Evolutionary conservation across 2,329 filamentous ascomycete species (phyloP).

Genomic region (Sclerotinia borealis): DNA sequence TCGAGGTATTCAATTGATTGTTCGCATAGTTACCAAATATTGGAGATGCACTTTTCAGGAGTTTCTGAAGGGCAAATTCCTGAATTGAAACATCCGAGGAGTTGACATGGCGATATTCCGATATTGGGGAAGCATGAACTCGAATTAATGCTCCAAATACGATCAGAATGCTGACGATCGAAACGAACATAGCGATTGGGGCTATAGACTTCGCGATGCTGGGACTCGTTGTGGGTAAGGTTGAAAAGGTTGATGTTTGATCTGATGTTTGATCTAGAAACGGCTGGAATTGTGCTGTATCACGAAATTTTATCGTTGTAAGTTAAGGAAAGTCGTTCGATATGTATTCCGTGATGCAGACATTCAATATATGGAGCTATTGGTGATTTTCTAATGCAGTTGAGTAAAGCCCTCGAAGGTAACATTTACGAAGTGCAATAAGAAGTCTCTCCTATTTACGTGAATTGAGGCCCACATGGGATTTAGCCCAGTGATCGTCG

Average conservation of each 20-base stretch:
- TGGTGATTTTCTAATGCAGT: background rate
- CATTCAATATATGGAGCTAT: background rate
- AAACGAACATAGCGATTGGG: background rate
- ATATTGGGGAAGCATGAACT: background rate
- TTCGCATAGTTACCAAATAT: conserved; percentile 37
- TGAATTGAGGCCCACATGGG: background rate
- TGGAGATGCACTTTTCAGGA: conserved; percentile 38
- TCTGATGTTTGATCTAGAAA: background rate
- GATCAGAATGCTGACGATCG: background rate
- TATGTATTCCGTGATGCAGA: background rate
- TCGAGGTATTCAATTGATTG: conserved; percentile 25
- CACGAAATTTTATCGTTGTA: background rate
- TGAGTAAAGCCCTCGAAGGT: background rate
- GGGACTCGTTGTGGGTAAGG: background rate
- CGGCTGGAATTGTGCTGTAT: background rate
- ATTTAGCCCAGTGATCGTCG: background rate
- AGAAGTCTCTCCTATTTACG: background rate
- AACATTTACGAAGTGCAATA: background rate
- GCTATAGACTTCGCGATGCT: too few relatives aligned
- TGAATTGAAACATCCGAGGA: conserved; percentile 22
- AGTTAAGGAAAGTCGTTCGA: background rate
- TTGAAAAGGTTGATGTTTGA: background rate
- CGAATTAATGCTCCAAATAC: background rate
- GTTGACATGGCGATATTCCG: background rate
- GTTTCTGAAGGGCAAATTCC: conserved; percentile 38